phyloP scores from a whole-genome alignment of 148 eudicot genomes.

The Nepenthes mirabilis region DNA sequence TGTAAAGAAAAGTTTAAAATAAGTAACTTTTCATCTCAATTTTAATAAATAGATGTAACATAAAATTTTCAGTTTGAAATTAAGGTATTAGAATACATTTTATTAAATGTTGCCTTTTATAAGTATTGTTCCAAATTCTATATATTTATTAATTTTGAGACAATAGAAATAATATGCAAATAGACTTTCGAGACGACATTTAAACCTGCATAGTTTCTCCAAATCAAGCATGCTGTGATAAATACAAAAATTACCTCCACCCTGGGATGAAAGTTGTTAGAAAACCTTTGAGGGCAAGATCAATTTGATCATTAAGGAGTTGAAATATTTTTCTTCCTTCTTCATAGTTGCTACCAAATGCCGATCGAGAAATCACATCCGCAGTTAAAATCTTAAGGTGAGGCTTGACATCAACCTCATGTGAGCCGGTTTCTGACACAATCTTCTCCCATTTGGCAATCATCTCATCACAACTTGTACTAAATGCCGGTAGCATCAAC shows the following conservation, averaged over 20 bases:
- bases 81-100: no score
- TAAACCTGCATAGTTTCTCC: no score
- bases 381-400: conserved; percentile 18
- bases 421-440: conserved; percentile 7
- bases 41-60: no score
- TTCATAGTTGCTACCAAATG: conserved; percentile 27
- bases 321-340: conserved; percentile 21
- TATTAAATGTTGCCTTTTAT: no score
- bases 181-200: no score
- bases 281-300: conserved; percentile 1
- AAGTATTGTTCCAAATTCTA: no score
- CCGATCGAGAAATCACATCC: conserved; percentile 29
- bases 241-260: conserved; percentile 12
- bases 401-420: conserved; percentile 32
- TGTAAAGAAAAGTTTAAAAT: no score
- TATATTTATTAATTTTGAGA: no score
- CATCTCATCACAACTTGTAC: conserved; percentile 22
- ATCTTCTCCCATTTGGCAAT: conserved; percentile 24
- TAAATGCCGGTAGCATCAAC: conserved; percentile 29
- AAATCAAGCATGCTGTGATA: neutral
- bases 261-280: conserved; percentile 16
- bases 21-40: no score
- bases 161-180: no score
- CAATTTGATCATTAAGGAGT: conserved; percentile 18
- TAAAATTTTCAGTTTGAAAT: no score